Conservation (phyloP, 2,329 filamentous ascomycete genomes). For the Aspergillus pseudoterreus region DNA sequence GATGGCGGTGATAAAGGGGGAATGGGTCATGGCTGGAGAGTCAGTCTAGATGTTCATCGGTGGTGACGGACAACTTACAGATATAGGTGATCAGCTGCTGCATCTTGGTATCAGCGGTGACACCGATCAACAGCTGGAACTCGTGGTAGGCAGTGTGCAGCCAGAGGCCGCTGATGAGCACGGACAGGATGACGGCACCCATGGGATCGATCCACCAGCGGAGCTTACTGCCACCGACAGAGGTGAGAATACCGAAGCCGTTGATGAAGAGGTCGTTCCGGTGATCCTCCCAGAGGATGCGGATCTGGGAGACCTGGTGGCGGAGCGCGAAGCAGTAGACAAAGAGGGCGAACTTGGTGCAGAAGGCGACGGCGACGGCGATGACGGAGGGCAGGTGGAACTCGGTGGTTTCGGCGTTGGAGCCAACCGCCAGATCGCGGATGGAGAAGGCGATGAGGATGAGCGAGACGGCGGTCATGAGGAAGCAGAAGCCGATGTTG, state of each 20-base stretch:
- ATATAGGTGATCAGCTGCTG: slow-evolving; percentile 96
- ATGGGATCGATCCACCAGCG: slow-evolving; percentile 93
- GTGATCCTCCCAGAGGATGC: slow-evolving; percentile 95
- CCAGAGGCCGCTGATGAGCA: slow-evolving; percentile 78
- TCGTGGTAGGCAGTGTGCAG: slow-evolving; percentile 79
- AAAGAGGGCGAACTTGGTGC: slow-evolving; percentile 78
- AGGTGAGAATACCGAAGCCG: slow-evolving; percentile 85
- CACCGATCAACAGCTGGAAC: slow-evolving; percentile 86
- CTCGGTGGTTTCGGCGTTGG: slow-evolving; percentile 50
- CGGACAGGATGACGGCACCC: slow-evolving; percentile 79
- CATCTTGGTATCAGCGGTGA: slow-evolving; percentile 77
- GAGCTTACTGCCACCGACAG: slow-evolving; percentile 83
- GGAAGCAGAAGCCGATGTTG: slow-evolving; percentile 93
- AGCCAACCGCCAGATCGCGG: slow-evolving; percentile 59
- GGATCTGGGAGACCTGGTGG: slow-evolving; percentile 85
- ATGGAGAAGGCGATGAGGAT: slow-evolving; percentile 88
- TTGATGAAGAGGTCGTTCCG: slow-evolving; percentile 97
- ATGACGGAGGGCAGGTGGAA: slow-evolving; percentile 84
- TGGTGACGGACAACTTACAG: slow-evolving; percentile 47
- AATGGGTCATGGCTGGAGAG: slow-evolving; percentile 71
- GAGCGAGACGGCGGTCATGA: slow-evolving; percentile 89
- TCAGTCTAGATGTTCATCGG: not conserved
- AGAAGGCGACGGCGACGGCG: slow-evolving; percentile 78
- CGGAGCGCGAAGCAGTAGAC: slow-evolving; percentile 89
- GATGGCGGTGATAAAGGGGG: slow-evolving; percentile 73